Evolutionary conservation across 2,329 filamentous ascomycete species (phyloP).

Genomic region (Phialophora tarda): DNA sequence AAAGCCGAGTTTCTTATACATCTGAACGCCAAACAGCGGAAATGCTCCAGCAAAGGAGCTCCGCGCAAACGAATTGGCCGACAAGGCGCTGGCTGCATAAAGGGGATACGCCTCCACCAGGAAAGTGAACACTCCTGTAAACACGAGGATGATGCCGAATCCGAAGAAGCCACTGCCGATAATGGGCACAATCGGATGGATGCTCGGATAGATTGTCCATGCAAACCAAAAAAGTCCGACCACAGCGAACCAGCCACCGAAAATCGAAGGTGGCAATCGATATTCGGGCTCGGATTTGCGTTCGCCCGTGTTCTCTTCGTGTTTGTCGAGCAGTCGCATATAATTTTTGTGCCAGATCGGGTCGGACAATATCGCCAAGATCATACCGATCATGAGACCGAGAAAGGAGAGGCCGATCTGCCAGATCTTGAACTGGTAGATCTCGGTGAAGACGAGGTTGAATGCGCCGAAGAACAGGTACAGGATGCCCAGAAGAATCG

Average conservation of each 20-base stretch:
- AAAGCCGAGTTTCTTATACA: constrained; percentile 49
- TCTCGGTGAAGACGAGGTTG: constrained; percentile 49
- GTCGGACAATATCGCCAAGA: constrained; percentile 52
- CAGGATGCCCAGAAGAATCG: constrained; percentile 50
- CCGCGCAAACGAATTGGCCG: constrained; percentile 80
- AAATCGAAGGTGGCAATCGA: constrained; percentile 74
- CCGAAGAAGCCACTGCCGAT: constrained; percentile 75
- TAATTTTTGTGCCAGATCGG: constrained; percentile 56
- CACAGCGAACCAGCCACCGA: constrained; percentile 78
- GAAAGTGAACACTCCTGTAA: constrained; percentile 86
- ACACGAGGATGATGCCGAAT: constrained; percentile 74
- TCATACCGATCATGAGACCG: constrained; percentile 56
- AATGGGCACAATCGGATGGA: constrained; percentile 79
- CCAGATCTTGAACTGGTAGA: constrained; percentile 48
- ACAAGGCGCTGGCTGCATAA: constrained; percentile 67
- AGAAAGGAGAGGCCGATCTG: constrained; percentile 52
- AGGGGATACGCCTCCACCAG: constrained; percentile 67
- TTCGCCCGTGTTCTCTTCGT: constrained; percentile 44
- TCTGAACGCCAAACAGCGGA: constrained; percentile 41
- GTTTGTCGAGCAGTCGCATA: constrained; percentile 48
- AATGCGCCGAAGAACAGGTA: constrained; percentile 53
- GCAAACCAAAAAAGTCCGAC: constrained; percentile 86
- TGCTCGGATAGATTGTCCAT: constrained; percentile 76
- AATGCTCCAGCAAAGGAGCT: constrained; percentile 80
- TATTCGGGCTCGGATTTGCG: constrained; percentile 79